Conservation (phyloP, 2,329 filamentous ascomycete genomes). For the Alternaria atra region DNA sequence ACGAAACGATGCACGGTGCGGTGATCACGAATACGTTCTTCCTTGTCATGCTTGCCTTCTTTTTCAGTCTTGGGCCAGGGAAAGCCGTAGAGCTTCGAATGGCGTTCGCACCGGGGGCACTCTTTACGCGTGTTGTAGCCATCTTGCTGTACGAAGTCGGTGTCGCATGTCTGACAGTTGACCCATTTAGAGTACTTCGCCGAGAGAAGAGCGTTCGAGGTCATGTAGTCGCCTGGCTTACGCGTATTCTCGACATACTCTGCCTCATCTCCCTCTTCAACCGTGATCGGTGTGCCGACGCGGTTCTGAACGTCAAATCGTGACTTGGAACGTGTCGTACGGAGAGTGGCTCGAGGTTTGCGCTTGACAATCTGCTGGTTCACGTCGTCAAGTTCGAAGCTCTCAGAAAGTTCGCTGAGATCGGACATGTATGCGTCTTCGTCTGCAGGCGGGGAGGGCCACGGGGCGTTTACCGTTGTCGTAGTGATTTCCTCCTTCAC, state of each 20-base stretch:
- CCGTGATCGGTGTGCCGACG: slow-evolving; percentile 41
- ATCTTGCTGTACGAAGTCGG: slow-evolving; percentile 85
- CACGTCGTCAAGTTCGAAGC: slow-evolving; percentile 50
- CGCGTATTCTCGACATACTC: slow-evolving; percentile 41
- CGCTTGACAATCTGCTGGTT: slow-evolving; percentile 48
- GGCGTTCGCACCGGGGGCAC: slow-evolving; percentile 92
- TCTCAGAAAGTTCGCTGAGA: slow-evolving; percentile 52
- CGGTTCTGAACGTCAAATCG: slow-evolving; percentile 39
- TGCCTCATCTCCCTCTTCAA: slow-evolving; percentile 31
- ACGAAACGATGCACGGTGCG: slow-evolving; percentile 88
- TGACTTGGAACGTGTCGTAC: slow-evolving; percentile 49
- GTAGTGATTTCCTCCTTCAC: slow-evolving; percentile 40
- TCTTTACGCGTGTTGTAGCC: slow-evolving; percentile 84
- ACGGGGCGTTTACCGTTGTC: slow-evolving; percentile 42
- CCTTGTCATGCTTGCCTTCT: slow-evolving; percentile 75
- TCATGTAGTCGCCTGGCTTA: slow-evolving; percentile 70
- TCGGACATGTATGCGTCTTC: slow-evolving; percentile 48
- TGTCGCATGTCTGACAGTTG: slow-evolving; percentile 83
- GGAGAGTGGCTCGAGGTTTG: slow-evolving; percentile 39
- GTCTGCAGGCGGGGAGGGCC: slow-evolving; percentile 38
- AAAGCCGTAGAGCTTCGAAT: slow-evolving; percentile 94
- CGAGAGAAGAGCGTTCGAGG: slow-evolving; percentile 78
- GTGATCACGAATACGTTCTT: slow-evolving; percentile 79
- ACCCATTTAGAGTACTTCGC: slow-evolving; percentile 85
- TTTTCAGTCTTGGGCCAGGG: slow-evolving; percentile 95